Base-by-base conservation (phyloP, 805 yeast genomes). In the Metschnikowia reukaufii region DNA sequence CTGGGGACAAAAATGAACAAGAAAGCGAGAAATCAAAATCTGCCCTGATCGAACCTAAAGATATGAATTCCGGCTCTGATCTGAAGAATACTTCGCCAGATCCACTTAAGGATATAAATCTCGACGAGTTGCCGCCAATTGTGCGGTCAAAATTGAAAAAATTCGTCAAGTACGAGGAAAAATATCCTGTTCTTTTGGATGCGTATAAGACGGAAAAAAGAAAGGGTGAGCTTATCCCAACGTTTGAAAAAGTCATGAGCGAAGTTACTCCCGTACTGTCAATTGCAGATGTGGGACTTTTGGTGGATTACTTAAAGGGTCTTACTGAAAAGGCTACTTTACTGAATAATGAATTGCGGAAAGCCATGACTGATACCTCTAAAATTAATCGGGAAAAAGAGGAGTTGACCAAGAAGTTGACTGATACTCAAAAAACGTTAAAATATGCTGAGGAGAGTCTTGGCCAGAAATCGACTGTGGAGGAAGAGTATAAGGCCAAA, bases 171-270 rank as follows among this genome's bases (percentile, higher is more conserved):
- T 92, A 91, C 64, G 98, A 92, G 63, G 86, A 85, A 42, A 90
- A 89, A 63, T 92, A 94, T 61, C 99, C 99, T 0, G 69, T 82
- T 36, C 70, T 92, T 13, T 74, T 90, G 42, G 85, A 85, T 36
- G 97, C 98, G 0, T 94, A 88, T 68, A 87, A 89, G 60, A 70
- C 76, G 1, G 97, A 91, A 63, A 88, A 86, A 67, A 72, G 77
- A 41, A 86, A 83, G 56, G 70, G 76, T 1, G 83, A 78, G 38
- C 73, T 84, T 36, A 76, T 90, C 7, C 70, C 61, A 4, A 59
- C 69, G 0, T 85, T 91, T 55, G 97, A 89, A 60, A 80, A 71
- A 46, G 78, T 86, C 12, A 67, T 92, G 49, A 74, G 79, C 42
- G 97, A 92, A 57, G 67, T 79, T 53, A 91, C 97, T 0, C 98